A percentile compares a stretch with the other conserved stretches of the same genome.
phyloP scores from a whole-genome alignment of 1,284 basidiomycete genomes.

The Trichosporon sp. region DNA sequence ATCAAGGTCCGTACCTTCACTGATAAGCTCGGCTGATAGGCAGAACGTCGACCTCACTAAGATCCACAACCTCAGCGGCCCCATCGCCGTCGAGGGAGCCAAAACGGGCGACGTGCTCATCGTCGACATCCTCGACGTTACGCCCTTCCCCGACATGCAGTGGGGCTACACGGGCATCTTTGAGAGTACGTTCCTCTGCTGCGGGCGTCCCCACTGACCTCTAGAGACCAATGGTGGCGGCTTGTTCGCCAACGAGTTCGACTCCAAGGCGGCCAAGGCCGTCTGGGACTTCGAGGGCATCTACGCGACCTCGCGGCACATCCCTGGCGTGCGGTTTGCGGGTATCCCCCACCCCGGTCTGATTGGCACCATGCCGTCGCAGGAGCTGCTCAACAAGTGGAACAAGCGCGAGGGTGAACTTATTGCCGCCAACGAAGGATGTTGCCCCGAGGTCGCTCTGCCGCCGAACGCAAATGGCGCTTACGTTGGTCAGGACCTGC shows the following conservation, averaged over 20 bases:
- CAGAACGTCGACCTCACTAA: slow-evolving; percentile 27
- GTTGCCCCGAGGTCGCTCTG: slow-evolving; percentile 65
- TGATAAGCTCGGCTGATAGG: slow-evolving; percentile 58
- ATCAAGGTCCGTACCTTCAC: slow-evolving; percentile 39
- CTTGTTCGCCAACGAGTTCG: slow-evolving; percentile 24
- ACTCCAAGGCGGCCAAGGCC: slow-evolving; percentile 69
- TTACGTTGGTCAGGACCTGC: slow-evolving; percentile 67
- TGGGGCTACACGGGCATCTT: slow-evolving; percentile 72
- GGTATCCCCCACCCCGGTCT: slow-evolving; percentile 75
- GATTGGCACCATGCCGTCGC: slow-evolving; percentile 73
- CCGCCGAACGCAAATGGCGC: slow-evolving; percentile 66
- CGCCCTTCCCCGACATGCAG: slow-evolving; percentile 72
- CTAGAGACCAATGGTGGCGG: slow-evolving; percentile 28
- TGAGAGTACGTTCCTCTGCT: slow-evolving; percentile 24
- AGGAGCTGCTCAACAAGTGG: slow-evolving; percentile 72
- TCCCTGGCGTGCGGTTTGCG: slow-evolving; percentile 76
- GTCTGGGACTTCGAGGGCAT: slow-evolving; percentile 75
- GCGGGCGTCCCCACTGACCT: neutral
- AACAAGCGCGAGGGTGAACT: slow-evolving; percentile 70
- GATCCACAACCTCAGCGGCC: slow-evolving; percentile 71
- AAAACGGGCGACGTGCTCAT: slow-evolving; percentile 73
- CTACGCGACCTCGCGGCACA: slow-evolving; percentile 70
- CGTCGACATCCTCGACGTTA: slow-evolving; percentile 58
- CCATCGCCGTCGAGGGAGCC: slow-evolving; percentile 71
- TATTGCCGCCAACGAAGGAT: slow-evolving; percentile 60